A percentile compares a stretch with the other conserved stretches of the same genome.
Conservation (phyloP, 2,329 filamentous ascomycete species). For the Penicillium paneum region DNA sequence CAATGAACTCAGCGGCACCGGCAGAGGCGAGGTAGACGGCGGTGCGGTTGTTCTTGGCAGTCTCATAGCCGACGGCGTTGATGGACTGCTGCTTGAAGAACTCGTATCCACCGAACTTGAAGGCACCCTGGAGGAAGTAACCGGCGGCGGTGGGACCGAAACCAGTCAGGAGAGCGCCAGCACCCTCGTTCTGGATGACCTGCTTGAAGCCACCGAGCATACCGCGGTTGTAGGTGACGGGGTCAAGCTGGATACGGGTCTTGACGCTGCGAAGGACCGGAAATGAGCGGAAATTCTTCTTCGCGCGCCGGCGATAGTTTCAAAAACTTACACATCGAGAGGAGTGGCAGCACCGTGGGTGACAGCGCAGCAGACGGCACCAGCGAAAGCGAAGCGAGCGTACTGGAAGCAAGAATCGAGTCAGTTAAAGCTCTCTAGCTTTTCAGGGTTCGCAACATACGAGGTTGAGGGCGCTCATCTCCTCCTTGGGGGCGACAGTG, state of each 20-base stretch:
- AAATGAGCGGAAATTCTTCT: neutral
- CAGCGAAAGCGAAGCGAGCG: constrained; percentile 93
- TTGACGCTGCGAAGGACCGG: constrained; percentile 65
- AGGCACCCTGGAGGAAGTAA: constrained; percentile 90
- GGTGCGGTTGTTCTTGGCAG: constrained; percentile 73
- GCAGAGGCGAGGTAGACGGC: constrained; percentile 72
- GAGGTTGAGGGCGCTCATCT: constrained; percentile 65
- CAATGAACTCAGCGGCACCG: constrained; percentile 62
- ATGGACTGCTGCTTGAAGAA: constrained; percentile 94
- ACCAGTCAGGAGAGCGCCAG: constrained; percentile 80
- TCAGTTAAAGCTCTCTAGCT: constrained; percentile 38
- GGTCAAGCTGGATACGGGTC: constrained; percentile 92
- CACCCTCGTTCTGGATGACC: constrained; percentile 79
- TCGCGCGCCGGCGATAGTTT: neutral
- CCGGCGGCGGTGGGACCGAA: constrained; percentile 80
- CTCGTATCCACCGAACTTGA: constrained; percentile 95
- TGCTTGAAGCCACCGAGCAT: constrained; percentile 83
- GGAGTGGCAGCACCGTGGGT: constrained; percentile 96
- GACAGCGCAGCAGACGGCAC: constrained; percentile 95
- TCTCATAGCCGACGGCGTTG: constrained; percentile 73
- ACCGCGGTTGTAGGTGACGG: constrained; percentile 81
- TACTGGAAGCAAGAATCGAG: neutral
- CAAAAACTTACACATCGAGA: constrained; percentile 90
- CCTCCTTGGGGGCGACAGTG: constrained; percentile 48
- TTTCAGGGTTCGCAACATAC: neutral